Base-by-base conservation (phyloP, 169 alveolate genomes). In the Theileria parva region DNA sequence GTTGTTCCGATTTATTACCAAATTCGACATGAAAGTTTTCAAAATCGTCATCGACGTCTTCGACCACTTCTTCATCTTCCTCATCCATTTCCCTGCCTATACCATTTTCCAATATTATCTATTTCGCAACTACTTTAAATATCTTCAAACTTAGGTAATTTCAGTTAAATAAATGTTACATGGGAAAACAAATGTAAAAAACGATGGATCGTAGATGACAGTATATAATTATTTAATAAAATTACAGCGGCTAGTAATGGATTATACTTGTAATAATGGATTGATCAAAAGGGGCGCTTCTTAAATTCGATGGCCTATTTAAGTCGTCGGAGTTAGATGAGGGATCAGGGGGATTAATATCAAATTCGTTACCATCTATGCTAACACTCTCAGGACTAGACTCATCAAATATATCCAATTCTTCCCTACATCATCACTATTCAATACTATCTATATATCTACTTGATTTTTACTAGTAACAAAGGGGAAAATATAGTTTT, bases 21-120 rank as follows among this genome's bases (percentile, higher is more conserved):
- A 63, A 63, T 63, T 63, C 71, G 27, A 63, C 71, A n/a, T 39
- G 25, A 13, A 63, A 63, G 39, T 63, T 63, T 30, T 63, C 71
- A 63, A 63, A 63, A 63, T 63, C 50, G 71, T 27, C 25, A 25
- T 59, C 67, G 15, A 15, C 27, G 7, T 23, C 71, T n/a, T 63
- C 25, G 0, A 19, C 71, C 6, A 19, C 53, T 13, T 11, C 12
- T 44, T 44, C 53, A 11, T 44, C 53, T 11, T 44, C 53, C 17
- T 44, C 53, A 44, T 44, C 53, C 8, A 44, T 44, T 44, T 44
- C 53, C 53, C 53, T 44, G 8, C 53, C 53, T 44, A 44, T 44
- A 32, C 3, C 12, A 13, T 44, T 44, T 44, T 44, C 53, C 53
- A 44, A 2, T 44, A 13, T 44, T 44, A 44, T 44, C 53, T 44